Base-by-base conservation (phyloP, 2,329 filamentous ascomycete species). In the Colletotrichum sp. region DNA sequence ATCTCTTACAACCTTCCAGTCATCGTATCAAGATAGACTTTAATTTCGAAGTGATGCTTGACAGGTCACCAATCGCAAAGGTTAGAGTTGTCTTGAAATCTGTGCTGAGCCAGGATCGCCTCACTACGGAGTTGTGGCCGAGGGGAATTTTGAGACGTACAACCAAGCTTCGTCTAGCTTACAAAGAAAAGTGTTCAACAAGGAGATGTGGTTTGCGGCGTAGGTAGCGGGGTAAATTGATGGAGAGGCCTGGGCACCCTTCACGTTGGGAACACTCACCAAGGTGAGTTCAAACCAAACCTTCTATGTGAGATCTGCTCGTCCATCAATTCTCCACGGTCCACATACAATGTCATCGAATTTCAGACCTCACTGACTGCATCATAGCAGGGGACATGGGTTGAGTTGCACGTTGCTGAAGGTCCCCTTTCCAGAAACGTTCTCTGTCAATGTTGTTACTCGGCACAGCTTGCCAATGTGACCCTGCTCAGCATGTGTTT, bases 381-480 rank as follows among this genome's bases (percentile, higher is more conserved):
- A 52, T 21, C 44, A 52, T 21, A 8, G 44, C 44, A 52, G n/a
- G 44, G n/a, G 44, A 21, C 44, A 52, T 52, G 44, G 44, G 10
- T 52, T 52, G 44, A 21, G 44, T 60, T 30, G 28, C 7, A 16
- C 13, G 6, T 60, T 60, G 26, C 57, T 60, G 57, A 30, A 60
- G 26, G 2, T n/a, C 7, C 26, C 9, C 6, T 60, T 30, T 30
- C 26, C 16, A 30, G 26, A 60, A 30, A n/a, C 26, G 26, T 60
- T 30, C 44, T 52, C 44, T 52, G 44, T 52, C 44, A 62, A 21
- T 16, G 30, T 32, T 62, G 12, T 21, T 62, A 26, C 30, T 66
- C 63, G 63, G 63, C 63, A 44, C 36, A 26, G 39, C 66, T 69
- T 69, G 66, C 66, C 52, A 59, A 59, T 69, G 66, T 32, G n/a